Evolutionary conservation across 345 rosid species (phyloP).

Genomic region (Populus nigra): DNA sequence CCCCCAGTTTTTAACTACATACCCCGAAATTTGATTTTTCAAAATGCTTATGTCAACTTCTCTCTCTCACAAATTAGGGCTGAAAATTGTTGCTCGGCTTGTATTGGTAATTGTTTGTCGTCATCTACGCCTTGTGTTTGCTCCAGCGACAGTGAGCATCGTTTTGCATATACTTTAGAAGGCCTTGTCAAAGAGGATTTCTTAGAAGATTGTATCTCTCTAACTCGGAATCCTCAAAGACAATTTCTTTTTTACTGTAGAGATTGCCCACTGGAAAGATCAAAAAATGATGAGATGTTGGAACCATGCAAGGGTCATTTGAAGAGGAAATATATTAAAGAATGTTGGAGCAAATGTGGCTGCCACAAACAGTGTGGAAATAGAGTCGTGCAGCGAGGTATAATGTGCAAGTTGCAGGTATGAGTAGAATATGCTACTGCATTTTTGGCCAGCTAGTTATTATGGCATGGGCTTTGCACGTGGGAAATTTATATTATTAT

Average conservation of each 20-base stretch:
- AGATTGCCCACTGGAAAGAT: slow-evolving; percentile 70
- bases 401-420: slow-evolving; percentile 76
- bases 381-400: slow-evolving; percentile 85
- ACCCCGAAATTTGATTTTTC: slow-evolving; percentile 50
- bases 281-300: slow-evolving; percentile 43
- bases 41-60: slow-evolving; percentile 56
- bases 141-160: slow-evolving; percentile 40
- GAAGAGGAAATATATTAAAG: slow-evolving; percentile 68
- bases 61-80: slow-evolving; percentile 53
- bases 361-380: slow-evolving; percentile 78
- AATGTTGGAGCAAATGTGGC: slow-evolving; percentile 92
- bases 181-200: slow-evolving; percentile 61
- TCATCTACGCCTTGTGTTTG: slow-evolving; percentile 56
- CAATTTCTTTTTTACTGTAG: slow-evolving; percentile 52
- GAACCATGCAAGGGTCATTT: slow-evolving; percentile 87
- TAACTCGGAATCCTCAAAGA: slow-evolving; percentile 51
- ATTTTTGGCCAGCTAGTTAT: no score
- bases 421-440: background rate
- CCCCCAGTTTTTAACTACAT: slow-evolving; percentile 67
- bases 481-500: no score
- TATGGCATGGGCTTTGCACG: no score
- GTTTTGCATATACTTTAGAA: slow-evolving; percentile 52
- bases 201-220: slow-evolving; percentile 57
- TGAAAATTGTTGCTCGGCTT: slow-evolving; percentile 61
- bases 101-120: slow-evolving; percentile 64